Percentiles rank a stretch among this genome's conserved stretches.
Conservation (phyloP, 1,139 yeast species). For the Taphrina populina region DNA sequence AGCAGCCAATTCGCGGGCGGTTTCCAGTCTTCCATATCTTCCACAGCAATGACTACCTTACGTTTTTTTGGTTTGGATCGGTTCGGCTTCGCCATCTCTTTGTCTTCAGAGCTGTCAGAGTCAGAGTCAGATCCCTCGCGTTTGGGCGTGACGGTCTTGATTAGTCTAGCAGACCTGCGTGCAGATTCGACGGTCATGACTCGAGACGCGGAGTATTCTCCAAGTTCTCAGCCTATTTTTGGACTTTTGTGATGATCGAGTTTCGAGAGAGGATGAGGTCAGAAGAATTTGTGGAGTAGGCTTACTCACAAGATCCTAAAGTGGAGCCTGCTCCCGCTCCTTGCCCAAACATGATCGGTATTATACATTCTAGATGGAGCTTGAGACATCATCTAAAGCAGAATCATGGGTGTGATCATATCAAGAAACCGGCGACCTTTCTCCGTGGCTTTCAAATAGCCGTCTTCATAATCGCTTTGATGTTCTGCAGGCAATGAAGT, state of each 20-base stretch:
- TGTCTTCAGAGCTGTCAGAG: background rate
- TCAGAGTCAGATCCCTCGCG: background rate
- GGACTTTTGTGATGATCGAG: background rate
- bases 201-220: too few species aligned
- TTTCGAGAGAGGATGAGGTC: too few species aligned
- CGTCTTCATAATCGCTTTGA: background rate
- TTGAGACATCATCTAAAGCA: too few species aligned
- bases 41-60: background rate
- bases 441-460: conserved; percentile 13
- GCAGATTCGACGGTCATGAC: too few species aligned
- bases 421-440: conserved; percentile 14
- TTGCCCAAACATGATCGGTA: too few species aligned
- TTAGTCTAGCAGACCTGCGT: too few species aligned
- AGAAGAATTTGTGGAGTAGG: too few species aligned
- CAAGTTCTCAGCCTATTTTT: background rate
- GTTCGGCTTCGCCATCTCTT: background rate
- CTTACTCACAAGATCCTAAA: too few species aligned
- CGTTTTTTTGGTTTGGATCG: background rate
- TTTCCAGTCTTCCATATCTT: conserved; percentile 10
- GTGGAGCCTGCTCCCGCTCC: too few species aligned
- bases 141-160: too few species aligned
- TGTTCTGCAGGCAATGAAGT: conserved; percentile 1
- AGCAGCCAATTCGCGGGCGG: conserved; percentile 25
- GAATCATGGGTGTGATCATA: conserved; percentile 8
- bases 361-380: too few species aligned